Conservation (phyloP, 768 basidiomycete genomes). For the Suillus placidus region DNA sequence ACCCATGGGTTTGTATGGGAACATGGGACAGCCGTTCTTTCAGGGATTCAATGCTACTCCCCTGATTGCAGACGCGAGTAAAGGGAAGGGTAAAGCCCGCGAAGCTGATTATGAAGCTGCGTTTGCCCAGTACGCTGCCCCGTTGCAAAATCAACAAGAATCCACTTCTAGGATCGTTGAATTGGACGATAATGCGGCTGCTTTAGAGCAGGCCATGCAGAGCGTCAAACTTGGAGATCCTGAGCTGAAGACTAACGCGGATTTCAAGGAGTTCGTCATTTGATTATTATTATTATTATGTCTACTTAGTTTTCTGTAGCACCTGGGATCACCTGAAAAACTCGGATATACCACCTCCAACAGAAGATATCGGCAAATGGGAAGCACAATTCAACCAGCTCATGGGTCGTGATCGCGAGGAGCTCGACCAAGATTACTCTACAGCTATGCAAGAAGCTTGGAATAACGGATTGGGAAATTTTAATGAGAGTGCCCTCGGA, state of each 20-base stretch:
- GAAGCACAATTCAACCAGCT: constrained; percentile 82
- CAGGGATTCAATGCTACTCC: constrained; percentile 31
- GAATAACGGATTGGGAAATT: constrained; percentile 56
- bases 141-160: constrained; percentile 45
- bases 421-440: constrained; percentile 65
- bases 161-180: constrained; percentile 55
- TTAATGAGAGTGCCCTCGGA: constrained; percentile 35
- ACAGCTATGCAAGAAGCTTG: constrained; percentile 64
- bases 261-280: constrained; percentile 58
- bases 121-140: constrained; percentile 68
- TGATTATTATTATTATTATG: constrained; percentile 11
- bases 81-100: constrained; percentile 79
- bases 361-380: constrained; percentile 76
- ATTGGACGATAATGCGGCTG: constrained; percentile 45
- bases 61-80: constrained; percentile 30
- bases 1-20: constrained; percentile 28
- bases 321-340: constrained; percentile 65
- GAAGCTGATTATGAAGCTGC: constrained; percentile 87
- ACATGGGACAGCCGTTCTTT: constrained; percentile 38
- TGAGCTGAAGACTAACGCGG: constrained; percentile 31
- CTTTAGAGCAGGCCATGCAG: constrained; percentile 43
- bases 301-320: constrained; percentile 37
- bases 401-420: constrained; percentile 69
- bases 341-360: constrained; percentile 56
- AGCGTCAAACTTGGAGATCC: constrained; percentile 38